These are phyloP conservation scores for Vinca minor DNA, from an alignment of 257 asterid species.

Conservation along the genomic window DNA sequence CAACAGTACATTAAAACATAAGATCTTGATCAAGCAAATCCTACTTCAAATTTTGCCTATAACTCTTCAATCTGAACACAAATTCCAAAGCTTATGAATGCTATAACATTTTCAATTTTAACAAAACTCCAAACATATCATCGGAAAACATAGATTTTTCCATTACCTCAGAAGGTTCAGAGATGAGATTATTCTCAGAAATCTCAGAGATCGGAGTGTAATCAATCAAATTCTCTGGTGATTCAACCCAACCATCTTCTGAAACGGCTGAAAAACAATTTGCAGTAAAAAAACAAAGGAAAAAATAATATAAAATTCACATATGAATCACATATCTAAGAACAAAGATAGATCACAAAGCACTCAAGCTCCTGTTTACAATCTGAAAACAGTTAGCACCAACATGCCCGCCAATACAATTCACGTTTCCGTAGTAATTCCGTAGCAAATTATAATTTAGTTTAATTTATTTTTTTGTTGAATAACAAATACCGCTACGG, in stretches of 20 bases:
- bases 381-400: too few species aligned
- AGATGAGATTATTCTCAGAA: constrained; percentile 22
- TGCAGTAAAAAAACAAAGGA: too few species aligned
- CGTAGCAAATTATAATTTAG: too few species aligned
- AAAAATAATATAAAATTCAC: too few species aligned
- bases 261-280: constrained; percentile 26
- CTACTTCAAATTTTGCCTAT: neutral
- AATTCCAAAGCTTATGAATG: neutral
- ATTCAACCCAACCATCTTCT: constrained; percentile 27
- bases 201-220: constrained; percentile 18
- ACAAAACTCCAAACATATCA: neutral
- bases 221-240: constrained; percentile 20
- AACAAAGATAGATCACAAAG: too few species aligned
- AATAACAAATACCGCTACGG: too few species aligned
- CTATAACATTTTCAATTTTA: neutral
- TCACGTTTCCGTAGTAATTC: too few species aligned
- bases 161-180: constrained; percentile 36
- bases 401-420: too few species aligned
- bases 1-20: neutral
- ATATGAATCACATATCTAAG: too few species aligned
- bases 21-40: neutral
- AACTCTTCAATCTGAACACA: neutral
- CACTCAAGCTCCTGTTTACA: too few species aligned
- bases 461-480: too few species aligned
- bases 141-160: neutral